These are phyloP conservation scores for Talaromyces atroroseus DNA, from an alignment of 2,329 filamentous ascomycete genomes.

Conservation along the genomic window DNA sequence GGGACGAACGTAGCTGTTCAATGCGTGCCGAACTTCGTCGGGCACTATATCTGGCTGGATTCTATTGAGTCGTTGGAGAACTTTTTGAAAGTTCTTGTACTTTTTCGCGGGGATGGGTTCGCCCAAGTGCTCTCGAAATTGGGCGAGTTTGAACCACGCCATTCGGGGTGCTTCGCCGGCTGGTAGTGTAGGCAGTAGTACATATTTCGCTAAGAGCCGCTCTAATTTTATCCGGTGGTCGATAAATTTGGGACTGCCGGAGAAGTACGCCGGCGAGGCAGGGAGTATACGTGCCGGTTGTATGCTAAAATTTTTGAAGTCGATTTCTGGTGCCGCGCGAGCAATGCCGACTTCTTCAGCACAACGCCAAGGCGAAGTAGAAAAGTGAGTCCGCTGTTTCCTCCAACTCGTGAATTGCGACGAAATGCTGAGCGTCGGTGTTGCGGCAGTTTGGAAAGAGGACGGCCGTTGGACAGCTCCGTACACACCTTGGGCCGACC, in stretches of 20 bases:
- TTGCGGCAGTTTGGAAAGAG: slow-evolving; percentile 37
- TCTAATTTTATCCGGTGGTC: slow-evolving; percentile 74
- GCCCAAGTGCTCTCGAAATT: slow-evolving; percentile 67
- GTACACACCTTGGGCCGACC: slow-evolving; percentile 29
- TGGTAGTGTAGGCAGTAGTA: slow-evolving; percentile 64
- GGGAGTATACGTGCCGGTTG: slow-evolving; percentile 69
- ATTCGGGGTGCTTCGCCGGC: slow-evolving; percentile 63
- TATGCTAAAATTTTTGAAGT: slow-evolving; percentile 26
- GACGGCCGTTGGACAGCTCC: slow-evolving; percentile 30
- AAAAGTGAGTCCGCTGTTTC: slow-evolving; percentile 18
- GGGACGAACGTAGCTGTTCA: slow-evolving; percentile 67
- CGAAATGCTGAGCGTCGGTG: background rate
- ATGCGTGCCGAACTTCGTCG: slow-evolving; percentile 57
- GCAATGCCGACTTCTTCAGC: slow-evolving; percentile 22
- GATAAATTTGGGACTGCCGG: slow-evolving; percentile 75
- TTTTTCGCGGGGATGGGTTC: slow-evolving; percentile 70
- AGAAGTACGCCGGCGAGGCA: slow-evolving; percentile 90
- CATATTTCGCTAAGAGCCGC: slow-evolving; percentile 65
- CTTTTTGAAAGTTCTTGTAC: slow-evolving; percentile 68
- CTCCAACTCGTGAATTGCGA: background rate
- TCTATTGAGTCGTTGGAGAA: slow-evolving; percentile 74
- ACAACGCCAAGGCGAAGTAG: slow-evolving; percentile 22
- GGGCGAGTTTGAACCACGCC: slow-evolving; percentile 72
- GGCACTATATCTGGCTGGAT: slow-evolving; percentile 78
- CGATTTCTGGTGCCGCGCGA: slow-evolving; percentile 29